These are phyloP conservation scores for Taphrina sp. DNA, from an alignment of 1,139 yeast species.

Conservation along the genomic window DNA sequence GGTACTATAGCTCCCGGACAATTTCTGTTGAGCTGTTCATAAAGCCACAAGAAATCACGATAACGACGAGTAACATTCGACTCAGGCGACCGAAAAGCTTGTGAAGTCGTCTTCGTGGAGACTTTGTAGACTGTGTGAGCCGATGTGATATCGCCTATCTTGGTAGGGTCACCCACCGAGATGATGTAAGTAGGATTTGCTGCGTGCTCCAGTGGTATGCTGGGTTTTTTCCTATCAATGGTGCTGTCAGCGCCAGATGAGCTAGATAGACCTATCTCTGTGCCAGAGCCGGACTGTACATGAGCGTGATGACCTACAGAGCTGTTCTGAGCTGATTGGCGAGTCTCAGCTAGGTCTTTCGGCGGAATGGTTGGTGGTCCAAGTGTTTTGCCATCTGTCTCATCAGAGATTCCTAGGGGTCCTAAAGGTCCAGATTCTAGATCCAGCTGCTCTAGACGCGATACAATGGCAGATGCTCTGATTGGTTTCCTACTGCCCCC, in stretches of 20 bases:
- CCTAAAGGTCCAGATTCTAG: constrained; percentile 31
- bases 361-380: background rate
- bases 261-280: too few relatives aligned
- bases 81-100: constrained; percentile 46
- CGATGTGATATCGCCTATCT: constrained; percentile 83
- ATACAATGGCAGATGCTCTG: constrained; percentile 25
- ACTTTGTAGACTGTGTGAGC: constrained; percentile 89
- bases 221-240: constrained; percentile 4
- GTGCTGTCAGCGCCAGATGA: background rate
- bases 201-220: constrained; percentile 36
- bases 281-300: background rate
- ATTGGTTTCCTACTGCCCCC: constrained; percentile 15
- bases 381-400: background rate
- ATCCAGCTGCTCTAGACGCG: constrained; percentile 23
- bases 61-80: constrained; percentile 70
- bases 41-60: constrained; percentile 81
- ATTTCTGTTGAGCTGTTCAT: constrained; percentile 78
- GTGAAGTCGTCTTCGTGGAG: constrained; percentile 54
- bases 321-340: background rate
- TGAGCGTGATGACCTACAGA: background rate
- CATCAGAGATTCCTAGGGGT: constrained; percentile 8
- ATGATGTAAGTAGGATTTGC: constrained; percentile 52
- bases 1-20: constrained; percentile 92
- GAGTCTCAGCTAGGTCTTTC: background rate
- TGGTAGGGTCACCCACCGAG: constrained; percentile 83